Evolutionary conservation across 2,329 filamentous ascomycete genomes (phyloP).

Genomic region (Neophaeococcomyces mojaviensis): DNA sequence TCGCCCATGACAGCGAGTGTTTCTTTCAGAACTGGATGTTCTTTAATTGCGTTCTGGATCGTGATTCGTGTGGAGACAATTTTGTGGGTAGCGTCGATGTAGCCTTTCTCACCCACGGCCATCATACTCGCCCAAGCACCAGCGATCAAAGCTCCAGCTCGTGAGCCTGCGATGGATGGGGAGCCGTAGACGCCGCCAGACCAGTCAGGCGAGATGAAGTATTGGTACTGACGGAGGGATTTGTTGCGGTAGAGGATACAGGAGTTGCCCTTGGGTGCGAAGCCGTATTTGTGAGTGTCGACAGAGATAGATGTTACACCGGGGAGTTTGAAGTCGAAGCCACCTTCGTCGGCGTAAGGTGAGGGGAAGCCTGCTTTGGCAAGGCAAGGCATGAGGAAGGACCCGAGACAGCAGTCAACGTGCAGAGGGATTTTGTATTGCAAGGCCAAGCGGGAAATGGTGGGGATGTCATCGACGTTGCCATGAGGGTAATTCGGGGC

Average conservation of each 20-base stretch:
- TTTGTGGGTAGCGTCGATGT: constrained; percentile 74
- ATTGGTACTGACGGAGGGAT: constrained; percentile 76
- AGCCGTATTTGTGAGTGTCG: constrained; percentile 98
- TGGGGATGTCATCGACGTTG: constrained; percentile 89
- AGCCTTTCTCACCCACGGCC: constrained; percentile 77
- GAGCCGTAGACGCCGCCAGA: constrained; percentile 92
- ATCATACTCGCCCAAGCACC: constrained; percentile 93
- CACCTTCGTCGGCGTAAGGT: constrained; percentile 57
- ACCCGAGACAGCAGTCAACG: constrained; percentile 95
- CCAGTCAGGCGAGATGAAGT: constrained; percentile 95
- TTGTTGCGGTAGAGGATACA: constrained; percentile 82
- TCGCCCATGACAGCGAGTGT: constrained; percentile 76
- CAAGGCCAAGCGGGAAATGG: constrained; percentile 73
- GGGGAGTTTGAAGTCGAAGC: constrained; percentile 88
- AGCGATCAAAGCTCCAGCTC: constrained; percentile 88
- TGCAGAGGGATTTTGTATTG: constrained; percentile 79
- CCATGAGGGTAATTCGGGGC: constrained; percentile 98
- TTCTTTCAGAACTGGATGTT: constrained; percentile 58
- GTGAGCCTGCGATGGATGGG: constrained; percentile 81
- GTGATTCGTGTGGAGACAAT: constrained; percentile 84
- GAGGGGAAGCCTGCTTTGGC: constrained; percentile 76
- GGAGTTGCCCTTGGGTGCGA: constrained; percentile 95
- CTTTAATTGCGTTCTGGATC: constrained; percentile 66
- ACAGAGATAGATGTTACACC: constrained; percentile 94
- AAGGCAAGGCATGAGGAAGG: constrained; percentile 87